Conservation (phyloP, 2,329 filamentous ascomycete genomes). For the Apiospora pterosperma region DNA sequence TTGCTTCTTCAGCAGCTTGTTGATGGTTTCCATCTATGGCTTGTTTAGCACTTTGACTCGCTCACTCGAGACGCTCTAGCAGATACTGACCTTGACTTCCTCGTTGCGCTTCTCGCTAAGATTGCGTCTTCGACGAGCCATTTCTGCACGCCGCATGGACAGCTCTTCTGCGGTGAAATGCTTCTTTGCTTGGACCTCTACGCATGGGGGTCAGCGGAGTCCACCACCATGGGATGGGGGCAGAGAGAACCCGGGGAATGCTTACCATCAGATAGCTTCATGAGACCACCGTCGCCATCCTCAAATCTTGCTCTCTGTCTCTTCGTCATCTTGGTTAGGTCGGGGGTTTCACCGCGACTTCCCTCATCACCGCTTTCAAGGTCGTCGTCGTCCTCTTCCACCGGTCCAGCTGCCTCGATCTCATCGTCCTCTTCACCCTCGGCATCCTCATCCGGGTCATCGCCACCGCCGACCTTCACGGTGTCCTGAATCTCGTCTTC, state of each 20-base stretch:
- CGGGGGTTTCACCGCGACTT: slow-evolving; percentile 48
- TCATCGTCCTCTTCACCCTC: slow-evolving; percentile 42
- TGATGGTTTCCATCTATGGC: slow-evolving; percentile 80
- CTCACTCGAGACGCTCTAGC: background rate
- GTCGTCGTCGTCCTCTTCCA: slow-evolving; percentile 25
- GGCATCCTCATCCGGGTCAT: slow-evolving; percentile 36
- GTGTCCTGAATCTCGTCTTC: slow-evolving; percentile 45
- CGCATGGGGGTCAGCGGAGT: slow-evolving; percentile 4
- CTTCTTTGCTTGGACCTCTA: slow-evolving; percentile 64
- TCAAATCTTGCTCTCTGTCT: slow-evolving; percentile 58
- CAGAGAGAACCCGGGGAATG: slow-evolving; percentile 14
- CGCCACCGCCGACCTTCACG: slow-evolving; percentile 36
- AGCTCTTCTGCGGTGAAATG: slow-evolving; percentile 59
- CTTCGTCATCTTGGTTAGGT: slow-evolving; percentile 59
- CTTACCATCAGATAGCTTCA: slow-evolving; percentile 60
- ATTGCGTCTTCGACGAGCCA: slow-evolving; percentile 59
- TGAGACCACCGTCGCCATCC: slow-evolving; percentile 48
- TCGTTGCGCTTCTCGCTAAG: slow-evolving; percentile 64
- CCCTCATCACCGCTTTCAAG: slow-evolving; percentile 40
- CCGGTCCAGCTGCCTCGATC: slow-evolving; percentile 35
- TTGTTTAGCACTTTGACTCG: background rate
- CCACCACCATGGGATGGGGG: background rate
- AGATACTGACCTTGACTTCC: slow-evolving; percentile 53
- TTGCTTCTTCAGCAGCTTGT: slow-evolving; percentile 84
- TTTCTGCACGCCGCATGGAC: slow-evolving; percentile 59